These are phyloP conservation scores for Pisolithus tinctorius DNA, from an alignment of 768 basidiomycete species.

Conservation along the genomic window DNA sequence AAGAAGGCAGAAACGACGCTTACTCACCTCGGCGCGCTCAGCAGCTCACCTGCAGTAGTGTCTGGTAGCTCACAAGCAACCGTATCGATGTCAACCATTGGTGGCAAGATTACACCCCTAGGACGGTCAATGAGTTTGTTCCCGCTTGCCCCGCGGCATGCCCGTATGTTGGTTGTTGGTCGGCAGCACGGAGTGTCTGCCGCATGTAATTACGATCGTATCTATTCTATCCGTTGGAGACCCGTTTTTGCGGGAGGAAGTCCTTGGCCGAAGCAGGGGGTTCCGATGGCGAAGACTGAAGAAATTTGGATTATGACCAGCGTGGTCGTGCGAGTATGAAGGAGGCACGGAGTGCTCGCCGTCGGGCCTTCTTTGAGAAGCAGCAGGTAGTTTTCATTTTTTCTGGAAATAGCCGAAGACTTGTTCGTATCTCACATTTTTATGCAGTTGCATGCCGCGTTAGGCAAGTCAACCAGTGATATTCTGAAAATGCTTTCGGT, in stretches of 20 bases:
- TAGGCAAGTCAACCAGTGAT: slow-evolving; percentile 81
- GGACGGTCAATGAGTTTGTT: slow-evolving; percentile 93
- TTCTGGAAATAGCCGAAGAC: background rate
- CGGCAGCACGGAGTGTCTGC: slow-evolving; percentile 84
- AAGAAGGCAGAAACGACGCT: slow-evolving; percentile 78
- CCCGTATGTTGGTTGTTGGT: slow-evolving; percentile 89
- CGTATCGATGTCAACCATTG: slow-evolving; percentile 23
- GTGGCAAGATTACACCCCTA: slow-evolving; percentile 75
- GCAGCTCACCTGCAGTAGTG: slow-evolving; percentile 23
- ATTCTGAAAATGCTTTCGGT: slow-evolving; percentile 84
- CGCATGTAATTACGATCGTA: slow-evolving; percentile 87
- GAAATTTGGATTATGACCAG: slow-evolving; percentile 38
- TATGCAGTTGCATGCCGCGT: slow-evolving; percentile 61
- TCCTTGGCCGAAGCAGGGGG: slow-evolving; percentile 39
- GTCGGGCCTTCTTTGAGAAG: slow-evolving; percentile 76
- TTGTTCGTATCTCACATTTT: slow-evolving; percentile 1
- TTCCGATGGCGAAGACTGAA: slow-evolving; percentile 31
- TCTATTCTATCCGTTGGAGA: slow-evolving; percentile 91
- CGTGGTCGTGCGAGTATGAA: slow-evolving; percentile 44
- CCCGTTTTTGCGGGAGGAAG: slow-evolving; percentile 87
- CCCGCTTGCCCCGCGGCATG: slow-evolving; percentile 88
- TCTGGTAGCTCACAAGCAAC: slow-evolving; percentile 6
- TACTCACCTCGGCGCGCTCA: slow-evolving; percentile 77
- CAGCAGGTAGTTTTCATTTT: slow-evolving; percentile 53
- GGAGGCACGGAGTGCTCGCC: slow-evolving; percentile 50